Evolutionary conservation across 176 grass and related monocot genomes (phyloP).

Genomic region (Avena insularis): DNA sequence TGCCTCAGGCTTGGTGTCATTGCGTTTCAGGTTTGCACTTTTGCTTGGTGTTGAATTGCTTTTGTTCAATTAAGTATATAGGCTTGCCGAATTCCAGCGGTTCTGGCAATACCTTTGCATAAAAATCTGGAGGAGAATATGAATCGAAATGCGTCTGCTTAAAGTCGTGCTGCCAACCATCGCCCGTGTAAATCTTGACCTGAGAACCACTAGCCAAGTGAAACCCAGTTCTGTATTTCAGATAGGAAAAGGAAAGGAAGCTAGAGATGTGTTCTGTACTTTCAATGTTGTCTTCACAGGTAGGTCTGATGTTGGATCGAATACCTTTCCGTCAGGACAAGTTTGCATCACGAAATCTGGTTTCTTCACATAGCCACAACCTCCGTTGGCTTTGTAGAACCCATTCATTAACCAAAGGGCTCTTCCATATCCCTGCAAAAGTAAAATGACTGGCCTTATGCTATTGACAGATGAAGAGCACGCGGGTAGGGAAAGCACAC

Average conservation of each 20-base stretch:
- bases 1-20: background rate
- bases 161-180: conserved; percentile 87
- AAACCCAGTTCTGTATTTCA: conserved; percentile 29
- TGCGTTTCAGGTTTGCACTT: background rate
- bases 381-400: conserved; percentile 87
- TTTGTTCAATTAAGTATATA: background rate
- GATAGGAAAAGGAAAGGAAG: background rate
- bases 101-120: conserved; percentile 61
- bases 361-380: conserved; percentile 94
- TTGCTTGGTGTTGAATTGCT: background rate
- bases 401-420: conserved; percentile 97
- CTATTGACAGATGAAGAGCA: conserved; percentile 13
- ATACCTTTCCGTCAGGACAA: conserved; percentile 78
- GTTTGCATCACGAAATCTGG: conserved; percentile 88
- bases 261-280: background rate
- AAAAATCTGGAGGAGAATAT: conserved; percentile 97
- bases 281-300: conserved; percentile 78
- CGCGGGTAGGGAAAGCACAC: background rate
- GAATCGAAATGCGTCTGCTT: conserved; percentile 81
- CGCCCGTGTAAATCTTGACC: conserved; percentile 97
- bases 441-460: conserved; percentile 8
- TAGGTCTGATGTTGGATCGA: conserved; percentile 73
- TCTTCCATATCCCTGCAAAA: conserved; percentile 80
- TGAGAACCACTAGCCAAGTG: conserved; percentile 32
- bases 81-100: background rate